These are phyloP conservation scores for Paxillus involutus DNA, from an alignment of 768 basidiomycete genomes.

Conservation along the genomic window DNA sequence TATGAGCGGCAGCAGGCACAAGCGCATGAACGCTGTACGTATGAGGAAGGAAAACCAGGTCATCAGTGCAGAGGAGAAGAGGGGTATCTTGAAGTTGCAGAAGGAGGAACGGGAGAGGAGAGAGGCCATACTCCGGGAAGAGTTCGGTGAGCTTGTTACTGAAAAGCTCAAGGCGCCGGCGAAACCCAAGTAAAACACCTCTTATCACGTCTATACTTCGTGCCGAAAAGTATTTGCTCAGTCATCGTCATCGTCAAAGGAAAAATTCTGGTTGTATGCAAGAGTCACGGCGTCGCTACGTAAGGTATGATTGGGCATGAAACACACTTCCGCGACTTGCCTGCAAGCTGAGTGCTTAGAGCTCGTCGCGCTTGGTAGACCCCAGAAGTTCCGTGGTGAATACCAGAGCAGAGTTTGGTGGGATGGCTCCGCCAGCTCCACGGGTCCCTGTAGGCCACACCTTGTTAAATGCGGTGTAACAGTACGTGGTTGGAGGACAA, in stretches of 20 bases:
- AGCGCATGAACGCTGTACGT: conserved; percentile 98
- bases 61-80: conserved; percentile 97
- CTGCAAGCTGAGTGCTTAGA: conserved; percentile 37
- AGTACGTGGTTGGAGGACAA: conserved; percentile 25
- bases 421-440: conserved; percentile 78
- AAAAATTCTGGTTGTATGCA: not conserved
- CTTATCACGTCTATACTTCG: no score
- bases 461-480: not conserved
- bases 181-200: conserved; percentile 10
- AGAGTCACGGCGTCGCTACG: not conserved
- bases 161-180: conserved; percentile 64
- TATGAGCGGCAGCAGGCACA: conserved; percentile 94
- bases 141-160: conserved; percentile 81
- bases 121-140: conserved; percentile 85
- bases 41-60: conserved; percentile 99
- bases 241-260: not conserved
- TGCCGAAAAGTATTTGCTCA: not conserved
- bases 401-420: conserved; percentile 73
- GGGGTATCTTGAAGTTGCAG: conserved; percentile 92
- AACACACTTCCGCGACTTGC: no score
- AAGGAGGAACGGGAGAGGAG: conserved; percentile 91
- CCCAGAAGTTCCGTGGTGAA: conserved; percentile 86
- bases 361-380: conserved; percentile 48
- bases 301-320: no score
- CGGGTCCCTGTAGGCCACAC: conserved; percentile 50